Evolutionary conservation across 2,329 filamentous ascomycete genomes (phyloP).

Genomic region (Ophiocordyceps australis): DNA sequence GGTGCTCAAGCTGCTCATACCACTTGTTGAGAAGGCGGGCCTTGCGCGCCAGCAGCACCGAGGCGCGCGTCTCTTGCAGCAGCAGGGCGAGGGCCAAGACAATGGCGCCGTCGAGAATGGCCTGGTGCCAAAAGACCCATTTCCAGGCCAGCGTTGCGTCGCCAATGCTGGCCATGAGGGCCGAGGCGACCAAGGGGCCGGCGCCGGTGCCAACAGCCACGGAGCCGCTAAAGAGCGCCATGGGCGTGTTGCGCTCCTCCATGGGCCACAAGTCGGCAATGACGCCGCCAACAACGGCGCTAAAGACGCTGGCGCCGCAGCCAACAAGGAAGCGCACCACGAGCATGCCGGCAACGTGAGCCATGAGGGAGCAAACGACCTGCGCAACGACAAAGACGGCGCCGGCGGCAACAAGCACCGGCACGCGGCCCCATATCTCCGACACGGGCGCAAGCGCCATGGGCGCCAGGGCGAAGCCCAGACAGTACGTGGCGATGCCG

Average conservation of each 20-base stretch:
- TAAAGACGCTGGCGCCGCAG: conserved; percentile 61
- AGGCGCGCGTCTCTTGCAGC: conserved; percentile 69
- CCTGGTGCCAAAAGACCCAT: conserved; percentile 81
- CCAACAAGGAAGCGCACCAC: conserved; percentile 61
- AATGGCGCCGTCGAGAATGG: conserved; percentile 47
- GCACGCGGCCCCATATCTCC: conserved; percentile 73
- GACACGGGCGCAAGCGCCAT: conserved; percentile 82
- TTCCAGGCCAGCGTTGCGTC: conserved; percentile 39
- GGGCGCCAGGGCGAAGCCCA: conserved; percentile 64
- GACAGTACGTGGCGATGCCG: conserved; percentile 68
- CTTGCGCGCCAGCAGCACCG: conserved; percentile 61
- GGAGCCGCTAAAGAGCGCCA: conserved; percentile 71
- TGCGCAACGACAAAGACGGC: conserved; percentile 54
- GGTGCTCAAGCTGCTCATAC: conserved; percentile 54
- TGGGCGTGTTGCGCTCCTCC: conserved; percentile 66
- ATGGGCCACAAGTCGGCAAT: conserved; percentile 73
- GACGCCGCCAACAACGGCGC: conserved; percentile 83
- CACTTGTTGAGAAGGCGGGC: conserved; percentile 58
- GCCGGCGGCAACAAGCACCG: conserved; percentile 62
- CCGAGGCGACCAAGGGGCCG: conserved; percentile 54
- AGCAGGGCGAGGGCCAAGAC: conserved; percentile 43
- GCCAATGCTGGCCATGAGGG: conserved; percentile 44
- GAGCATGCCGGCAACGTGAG: conserved; percentile 54
- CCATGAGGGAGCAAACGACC: conserved; percentile 54
- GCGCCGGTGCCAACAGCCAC: conserved; percentile 66